Conservation (phyloP, 2,329 filamentous ascomycete species). For the Tolypocladium sp. region DNA sequence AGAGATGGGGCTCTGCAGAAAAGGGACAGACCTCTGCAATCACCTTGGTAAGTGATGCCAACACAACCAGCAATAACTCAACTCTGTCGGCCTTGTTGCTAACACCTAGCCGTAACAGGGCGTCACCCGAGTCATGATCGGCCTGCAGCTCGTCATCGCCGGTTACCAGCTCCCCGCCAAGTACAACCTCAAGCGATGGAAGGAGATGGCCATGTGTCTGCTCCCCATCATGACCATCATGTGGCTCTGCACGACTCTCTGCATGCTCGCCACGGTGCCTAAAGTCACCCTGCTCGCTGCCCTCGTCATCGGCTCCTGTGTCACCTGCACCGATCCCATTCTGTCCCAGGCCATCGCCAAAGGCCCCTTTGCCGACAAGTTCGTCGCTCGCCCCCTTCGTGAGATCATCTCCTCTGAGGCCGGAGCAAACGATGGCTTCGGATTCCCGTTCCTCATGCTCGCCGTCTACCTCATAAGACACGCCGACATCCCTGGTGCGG, state of each 20-base stretch:
- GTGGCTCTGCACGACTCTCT: conserved; percentile 44
- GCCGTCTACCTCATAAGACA: conserved; percentile 39
- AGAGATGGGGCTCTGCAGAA: conserved; percentile 14
- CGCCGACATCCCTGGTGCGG: conserved; percentile 26
- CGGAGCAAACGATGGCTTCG: conserved; percentile 21
- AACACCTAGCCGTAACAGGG: conserved; percentile 17
- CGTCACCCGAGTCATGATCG: conserved; percentile 50
- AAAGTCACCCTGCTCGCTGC: conserved; percentile 43
- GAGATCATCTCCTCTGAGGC: conserved; percentile 55
- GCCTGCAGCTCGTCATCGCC: conserved; percentile 53
- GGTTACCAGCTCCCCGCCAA: conserved; percentile 52
- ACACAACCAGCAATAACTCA: neutral
- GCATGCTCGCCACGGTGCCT: conserved; percentile 45
- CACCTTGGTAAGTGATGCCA: conserved; percentile 22
- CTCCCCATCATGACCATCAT: conserved; percentile 53
- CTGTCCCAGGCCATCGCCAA: conserved; percentile 54
- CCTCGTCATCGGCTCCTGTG: conserved; percentile 50
- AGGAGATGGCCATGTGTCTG: conserved; percentile 44
- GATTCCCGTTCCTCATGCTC: conserved; percentile 2
- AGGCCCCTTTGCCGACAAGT: conserved; percentile 51
- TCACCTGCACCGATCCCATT: conserved; percentile 54
- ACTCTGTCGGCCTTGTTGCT: neutral
- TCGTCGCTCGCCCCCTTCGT: conserved; percentile 44
- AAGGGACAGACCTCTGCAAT: conserved; percentile 24
- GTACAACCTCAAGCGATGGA: conserved; percentile 39